Base-by-base conservation (phyloP, 805 yeast genomes). In the Kazachstania africana region DNA sequence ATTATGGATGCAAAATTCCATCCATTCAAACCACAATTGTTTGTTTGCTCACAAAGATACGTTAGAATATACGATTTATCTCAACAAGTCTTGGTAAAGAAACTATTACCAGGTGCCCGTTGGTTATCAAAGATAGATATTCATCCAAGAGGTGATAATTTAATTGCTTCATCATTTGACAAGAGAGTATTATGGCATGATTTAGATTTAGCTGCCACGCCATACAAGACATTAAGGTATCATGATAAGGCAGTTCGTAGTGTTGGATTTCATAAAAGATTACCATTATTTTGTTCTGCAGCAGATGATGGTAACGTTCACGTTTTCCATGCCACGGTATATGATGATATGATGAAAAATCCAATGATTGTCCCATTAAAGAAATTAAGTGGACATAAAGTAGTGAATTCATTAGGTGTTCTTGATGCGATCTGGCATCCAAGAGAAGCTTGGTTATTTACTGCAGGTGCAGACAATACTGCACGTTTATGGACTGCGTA, bases 141-240 rank as follows among this genome's bases (percentile, higher is more conserved):
- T 31, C 97, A 91, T 57, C 96, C 97, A 36, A 69, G 93, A 42
- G 98, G 98, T 35, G 97, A 91, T 56, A 87, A 91, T 50, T 74
- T 91, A 32, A 60, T 91, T 40, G 94, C 95, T 10, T 81, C 88
- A 6, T 84, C 96, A 2, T 91, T 72, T 56, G 98, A 91, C 58
- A 85, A 87, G 66, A 72, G 96, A 44, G 93, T 91, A 4, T 68
- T 87, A 43, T 91, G 98, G 98, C 97, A 88, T 51, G 98, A 91
- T 66, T 63, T 88, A 50, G 98, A 91, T 57, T 67, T 93, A 39
- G 67, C 81, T 27, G 65, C 70, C 35, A 83, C 94, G 29, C 98
- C 98, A 19, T 91, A 85, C 65, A 91, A 93, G 66, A 88, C 95
- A 0, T 66, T 91, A 49, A 71, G 98, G 55, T 91, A 87, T 60